These are phyloP conservation scores for Canariomyces notabilis DNA, from an alignment of 2,329 filamentous ascomycete species.

Conservation along the genomic window DNA sequence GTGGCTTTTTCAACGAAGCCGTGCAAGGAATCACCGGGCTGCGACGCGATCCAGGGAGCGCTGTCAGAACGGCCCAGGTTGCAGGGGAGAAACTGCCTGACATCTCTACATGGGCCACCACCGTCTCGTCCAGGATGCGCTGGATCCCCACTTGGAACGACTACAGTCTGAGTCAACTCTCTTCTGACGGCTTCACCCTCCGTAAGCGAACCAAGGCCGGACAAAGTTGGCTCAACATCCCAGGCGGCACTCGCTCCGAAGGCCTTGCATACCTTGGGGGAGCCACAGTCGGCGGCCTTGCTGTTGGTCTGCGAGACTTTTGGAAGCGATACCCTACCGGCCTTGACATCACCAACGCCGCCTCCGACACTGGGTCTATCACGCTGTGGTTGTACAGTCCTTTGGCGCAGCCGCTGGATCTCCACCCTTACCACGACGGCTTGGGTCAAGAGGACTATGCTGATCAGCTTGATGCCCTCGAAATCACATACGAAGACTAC, in stretches of 20 bases:
- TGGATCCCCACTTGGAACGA: conserved; percentile 58
- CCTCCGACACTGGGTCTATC: conserved; percentile 44
- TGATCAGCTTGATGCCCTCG: conserved; percentile 54
- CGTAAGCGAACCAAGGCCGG: conserved; percentile 56
- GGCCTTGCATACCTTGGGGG: conserved; percentile 56
- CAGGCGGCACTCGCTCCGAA: conserved; percentile 49
- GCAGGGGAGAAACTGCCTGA: conserved; percentile 42
- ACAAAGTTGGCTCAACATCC: conserved; percentile 54
- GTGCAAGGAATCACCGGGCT: conserved; percentile 57
- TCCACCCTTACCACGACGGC: conserved; percentile 54
- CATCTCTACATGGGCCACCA: conserved; percentile 41
- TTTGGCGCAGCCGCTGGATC: conserved; percentile 48
- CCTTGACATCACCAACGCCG: conserved; percentile 50
- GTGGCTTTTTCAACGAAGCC: conserved; percentile 52
- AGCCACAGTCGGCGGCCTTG: conserved; percentile 52
- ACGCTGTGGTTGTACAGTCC: conserved; percentile 60
- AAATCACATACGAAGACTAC: conserved; percentile 61
- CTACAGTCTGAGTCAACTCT: conserved; percentile 52
- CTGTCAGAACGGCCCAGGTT: conserved; percentile 46
- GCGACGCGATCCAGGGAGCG: conserved; percentile 47
- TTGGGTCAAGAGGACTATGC: conserved; percentile 51
- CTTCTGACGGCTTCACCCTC: conserved; percentile 55
- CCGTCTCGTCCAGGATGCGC: conserved; percentile 42
- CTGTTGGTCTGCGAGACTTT: conserved; percentile 54
- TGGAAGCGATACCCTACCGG: conserved; percentile 59